Percentiles rank a stretch among this genome's conserved stretches.
Evolutionary conservation across 192 early-diverging fungal genomes (phyloP).

Genomic region (Gorgonomyces haynaldii): DNA sequence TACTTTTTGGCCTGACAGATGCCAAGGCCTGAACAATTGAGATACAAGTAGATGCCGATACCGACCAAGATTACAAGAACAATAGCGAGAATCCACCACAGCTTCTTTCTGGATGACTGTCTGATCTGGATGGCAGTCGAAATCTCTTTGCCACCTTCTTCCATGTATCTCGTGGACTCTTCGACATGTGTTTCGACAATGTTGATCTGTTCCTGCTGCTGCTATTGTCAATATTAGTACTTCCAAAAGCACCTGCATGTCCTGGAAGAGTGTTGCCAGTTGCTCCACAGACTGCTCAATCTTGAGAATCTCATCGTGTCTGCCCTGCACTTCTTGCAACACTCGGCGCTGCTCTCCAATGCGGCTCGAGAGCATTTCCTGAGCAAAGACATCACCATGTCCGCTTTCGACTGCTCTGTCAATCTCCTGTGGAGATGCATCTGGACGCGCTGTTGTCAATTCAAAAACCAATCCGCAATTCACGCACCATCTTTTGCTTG

Average conservation of each 20-base stretch:
- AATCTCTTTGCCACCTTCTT: slow-evolving; percentile 21
- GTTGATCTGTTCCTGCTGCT: slow-evolving; percentile 38
- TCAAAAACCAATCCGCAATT: slow-evolving; percentile 33
- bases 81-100: slow-evolving; percentile 23
- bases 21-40: slow-evolving; percentile 4
- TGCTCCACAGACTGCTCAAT: slow-evolving; percentile 45
- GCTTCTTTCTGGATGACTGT: slow-evolving; percentile 32
- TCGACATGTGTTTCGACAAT: slow-evolving; percentile 32
- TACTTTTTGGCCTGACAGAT: neutral
- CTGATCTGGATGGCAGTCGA: slow-evolving; percentile 30
- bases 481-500: slow-evolving; percentile 34
- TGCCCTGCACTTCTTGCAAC: slow-evolving; percentile 47
- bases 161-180: slow-evolving; percentile 5
- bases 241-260: slow-evolving; percentile 51
- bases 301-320: slow-evolving; percentile 47
- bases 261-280: slow-evolving; percentile 47
- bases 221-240: slow-evolving; percentile 15
- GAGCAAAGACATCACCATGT: slow-evolving; percentile 41
- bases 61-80: slow-evolving; percentile 17
- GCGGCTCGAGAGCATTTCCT: slow-evolving; percentile 40
- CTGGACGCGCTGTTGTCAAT: slow-evolving; percentile 26
- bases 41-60: slow-evolving; percentile 12
- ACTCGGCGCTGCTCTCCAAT: slow-evolving; percentile 35
- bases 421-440: slow-evolving; percentile 47
- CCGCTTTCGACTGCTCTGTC: slow-evolving; percentile 38